A percentile compares a stretch with the other conserved stretches of the same genome.
Evolutionary conservation across 2,329 filamentous ascomycete species (phyloP).

Genomic region (Lachnellula cervina): DNA sequence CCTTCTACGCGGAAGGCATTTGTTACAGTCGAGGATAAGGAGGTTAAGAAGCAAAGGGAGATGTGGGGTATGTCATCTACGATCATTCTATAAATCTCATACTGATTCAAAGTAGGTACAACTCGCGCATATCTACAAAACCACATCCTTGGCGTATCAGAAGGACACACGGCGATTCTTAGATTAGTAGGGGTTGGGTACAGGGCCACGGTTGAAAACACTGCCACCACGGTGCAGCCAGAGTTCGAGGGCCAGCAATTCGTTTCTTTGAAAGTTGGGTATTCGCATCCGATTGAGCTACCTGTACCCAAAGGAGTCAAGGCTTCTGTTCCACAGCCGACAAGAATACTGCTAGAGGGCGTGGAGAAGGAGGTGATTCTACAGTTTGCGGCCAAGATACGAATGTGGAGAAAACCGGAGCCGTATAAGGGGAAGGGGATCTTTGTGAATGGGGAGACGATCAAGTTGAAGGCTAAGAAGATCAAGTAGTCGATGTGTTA

Average conservation of each 20-base stretch:
- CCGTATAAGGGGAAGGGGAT: constrained; percentile 99
- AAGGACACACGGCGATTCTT: constrained; percentile 91
- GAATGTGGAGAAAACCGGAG: constrained; percentile 85
- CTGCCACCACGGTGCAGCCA: constrained; percentile 59
- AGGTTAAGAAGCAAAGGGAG: constrained; percentile 70
- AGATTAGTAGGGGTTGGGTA: constrained; percentile 94
- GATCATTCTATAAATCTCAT: not conserved
- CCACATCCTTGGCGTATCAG: constrained; percentile 87
- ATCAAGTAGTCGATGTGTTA: constrained; percentile 60
- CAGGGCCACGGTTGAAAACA: constrained; percentile 78
- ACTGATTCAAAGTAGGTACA: constrained; percentile 56
- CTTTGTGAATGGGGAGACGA: constrained; percentile 95
- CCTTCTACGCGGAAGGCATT: constrained; percentile 55
- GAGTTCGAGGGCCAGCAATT: constrained; percentile 81
- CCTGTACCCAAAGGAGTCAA: constrained; percentile 76
- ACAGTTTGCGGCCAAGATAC: constrained; percentile 84
- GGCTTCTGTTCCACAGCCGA: constrained; percentile 85
- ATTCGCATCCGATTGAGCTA: constrained; percentile 91
- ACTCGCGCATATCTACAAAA: constrained; percentile 86
- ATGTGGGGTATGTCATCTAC: constrained; percentile 75
- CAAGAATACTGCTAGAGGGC: constrained; percentile 84
- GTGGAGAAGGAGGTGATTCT: constrained; percentile 81
- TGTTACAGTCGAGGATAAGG: constrained; percentile 64
- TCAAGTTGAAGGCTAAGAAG: constrained; percentile 97
- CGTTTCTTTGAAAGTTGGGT: constrained; percentile 90